Evolutionary conservation across 257 asterid genomes (phyloP).

Genomic region (Przewalskia tangutica): DNA sequence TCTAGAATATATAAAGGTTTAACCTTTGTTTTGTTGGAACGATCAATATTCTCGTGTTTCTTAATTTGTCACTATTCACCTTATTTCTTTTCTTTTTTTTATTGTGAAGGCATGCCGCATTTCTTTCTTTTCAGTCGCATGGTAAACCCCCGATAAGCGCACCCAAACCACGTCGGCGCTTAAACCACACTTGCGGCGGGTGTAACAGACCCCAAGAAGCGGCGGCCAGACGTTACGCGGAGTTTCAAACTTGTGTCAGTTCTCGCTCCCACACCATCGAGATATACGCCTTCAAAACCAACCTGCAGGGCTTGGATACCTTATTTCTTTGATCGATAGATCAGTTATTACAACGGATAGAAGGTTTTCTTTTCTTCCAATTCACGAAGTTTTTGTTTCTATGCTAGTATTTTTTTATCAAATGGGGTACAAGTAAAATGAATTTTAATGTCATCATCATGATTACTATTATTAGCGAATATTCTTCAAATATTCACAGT

Average conservation of each 20-base stretch:
- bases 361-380: not conserved
- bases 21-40: constrained; percentile 1
- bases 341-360: not conserved
- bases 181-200: too few species aligned
- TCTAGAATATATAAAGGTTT: not conserved
- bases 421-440: not conserved
- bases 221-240: too few species aligned
- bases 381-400: not conserved
- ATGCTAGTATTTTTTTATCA: not conserved
- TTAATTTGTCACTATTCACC: not conserved
- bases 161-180: too few species aligned
- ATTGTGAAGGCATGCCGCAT: too few species aligned
- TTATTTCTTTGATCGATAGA: not conserved
- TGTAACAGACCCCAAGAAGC: too few species aligned
- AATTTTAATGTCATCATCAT: not conserved
- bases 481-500: too few species aligned
- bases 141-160: too few species aligned
- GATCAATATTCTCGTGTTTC: constrained; percentile 11
- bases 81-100: not conserved
- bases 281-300: too few species aligned
- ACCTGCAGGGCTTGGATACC: too few species aligned
- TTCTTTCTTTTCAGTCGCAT: too few species aligned
- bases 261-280: too few species aligned
- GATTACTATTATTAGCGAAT: not conserved
- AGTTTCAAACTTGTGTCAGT: too few species aligned